phyloP scores from a whole-genome alignment of 192 early-diverging fungal species.

The Entomortierella chlamydospora region DNA sequence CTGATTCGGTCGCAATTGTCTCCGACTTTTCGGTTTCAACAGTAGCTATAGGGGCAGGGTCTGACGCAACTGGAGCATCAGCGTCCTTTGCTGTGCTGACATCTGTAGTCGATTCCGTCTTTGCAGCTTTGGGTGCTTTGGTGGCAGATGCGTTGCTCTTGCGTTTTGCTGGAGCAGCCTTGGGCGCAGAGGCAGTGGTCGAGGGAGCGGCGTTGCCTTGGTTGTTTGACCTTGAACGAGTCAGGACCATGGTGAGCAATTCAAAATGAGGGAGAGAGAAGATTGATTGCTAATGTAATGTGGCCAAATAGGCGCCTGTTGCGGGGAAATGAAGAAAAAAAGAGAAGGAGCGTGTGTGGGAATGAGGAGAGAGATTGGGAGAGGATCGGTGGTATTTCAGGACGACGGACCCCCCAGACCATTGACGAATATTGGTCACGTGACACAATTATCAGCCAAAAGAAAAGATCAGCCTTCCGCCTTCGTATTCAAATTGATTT shows the following conservation, averaged over 20 bases:
- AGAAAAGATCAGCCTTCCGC: no score
- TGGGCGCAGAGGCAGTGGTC: slow-evolving; percentile 15
- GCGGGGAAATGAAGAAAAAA: background rate
- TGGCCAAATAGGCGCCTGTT: no score
- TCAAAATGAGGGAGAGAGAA: background rate
- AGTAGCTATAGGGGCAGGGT: background rate
- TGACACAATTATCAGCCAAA: background rate
- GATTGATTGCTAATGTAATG: background rate
- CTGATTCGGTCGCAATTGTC: background rate
- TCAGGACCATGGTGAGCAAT: slow-evolving; percentile 23
- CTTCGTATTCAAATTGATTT: background rate
- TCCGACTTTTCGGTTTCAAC: background rate
- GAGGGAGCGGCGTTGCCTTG: slow-evolving; percentile 5
- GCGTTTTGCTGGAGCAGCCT: slow-evolving; percentile 34
- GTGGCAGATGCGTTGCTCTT: slow-evolving; percentile 18
- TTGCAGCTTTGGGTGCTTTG: slow-evolving; percentile 25
- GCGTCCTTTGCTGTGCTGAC: slow-evolving; percentile 20
- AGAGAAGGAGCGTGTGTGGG: background rate
- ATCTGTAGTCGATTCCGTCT: slow-evolving; percentile 18
- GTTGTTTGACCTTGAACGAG: slow-evolving; percentile 36
- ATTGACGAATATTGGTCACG: background rate
- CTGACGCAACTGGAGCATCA: background rate
- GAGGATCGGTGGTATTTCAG: background rate
- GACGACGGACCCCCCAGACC: background rate
- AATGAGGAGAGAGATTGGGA: background rate